Base-by-base conservation (phyloP, 306 rosid genomes). In the Acacia melanoxylon region DNA sequence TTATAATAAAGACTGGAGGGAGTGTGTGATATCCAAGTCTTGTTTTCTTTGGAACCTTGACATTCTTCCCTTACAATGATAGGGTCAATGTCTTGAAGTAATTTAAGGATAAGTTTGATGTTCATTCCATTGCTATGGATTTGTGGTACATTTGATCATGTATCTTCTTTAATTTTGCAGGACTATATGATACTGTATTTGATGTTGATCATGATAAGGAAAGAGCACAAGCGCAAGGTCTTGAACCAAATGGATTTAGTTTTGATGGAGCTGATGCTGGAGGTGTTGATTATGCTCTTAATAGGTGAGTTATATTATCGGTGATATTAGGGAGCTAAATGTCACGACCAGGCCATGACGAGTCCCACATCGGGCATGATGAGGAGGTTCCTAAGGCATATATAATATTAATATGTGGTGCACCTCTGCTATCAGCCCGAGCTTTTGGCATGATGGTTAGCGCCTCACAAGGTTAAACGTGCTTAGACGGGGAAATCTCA, bases 281-380 rank as follows among this genome's bases (percentile, higher is more conserved):
- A 65, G 97, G 97, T 81, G 96, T 95, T 74, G 97, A 95, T 75
- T 90, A 89, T 86, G 99, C 98, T 82, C 98, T 93, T 56, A 90
- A 92, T 76, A 93, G 99, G 99, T 95, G 63, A 86, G 88, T 75
- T 70, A 29, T 68, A 46, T 72, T 72, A 17, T 48, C 13, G 52
- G 51, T 78, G 41, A 24, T 11, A 85, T 51, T 27, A 51, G 76
- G 66, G 22, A 66, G 42, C 25, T 74, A 70, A 79, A 46, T 29
- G 31, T 29, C 31, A 29, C 31, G 2, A 2, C 31, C 2, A 29
- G 31, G 2, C 31, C 2, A 2, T 29, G 31, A 29, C 31, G 31
- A 29, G 31, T 29, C 31, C 31, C 31, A 27, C 29, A 29, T 29
- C 31, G 2, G 31, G 31, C 2, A 29, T 29, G 31, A 29, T 29